Base-by-base conservation (phyloP, 1,284 basidiomycete species). In the Malassezia pachydermatis region DNA sequence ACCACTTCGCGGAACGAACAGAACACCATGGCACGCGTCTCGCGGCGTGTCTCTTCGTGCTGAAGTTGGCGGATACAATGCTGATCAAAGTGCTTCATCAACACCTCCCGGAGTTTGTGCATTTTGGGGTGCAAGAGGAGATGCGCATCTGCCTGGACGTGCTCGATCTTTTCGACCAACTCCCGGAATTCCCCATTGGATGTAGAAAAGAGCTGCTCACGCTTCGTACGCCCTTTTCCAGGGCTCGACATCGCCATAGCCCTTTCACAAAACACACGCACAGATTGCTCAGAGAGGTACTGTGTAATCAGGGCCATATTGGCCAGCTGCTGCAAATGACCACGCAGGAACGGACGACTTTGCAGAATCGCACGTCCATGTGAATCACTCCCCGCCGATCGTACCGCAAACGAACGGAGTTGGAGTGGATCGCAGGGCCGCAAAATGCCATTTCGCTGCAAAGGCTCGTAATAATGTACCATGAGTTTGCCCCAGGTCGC, bases 21-120 rank as follows among this genome's bases (percentile, higher is more conserved):
- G 67, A 98, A 99, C 1, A 99, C 85, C 86, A 98, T 99, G n/a
- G 84, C 86, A 52, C 84, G 79, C 0, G 88, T 87, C 14, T 57
- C 51, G 78, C 75, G 27, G 30, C 56, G 48, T 69, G 94, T 84
- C 30, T 85, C 79, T 7, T 89, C 75, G n/a, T n/a, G n/a, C n/a
- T n/a, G n/a, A n/a, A n/a, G n/a, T n/a, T n/a, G n/a, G n/a, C n/a
- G n/a, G n/a, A n/a, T n/a, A n/a, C n/a, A n/a, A n/a, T n/a, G n/a
- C 2, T 89, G 76, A 8, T 78, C 76, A 44, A 71, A 68, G 39
- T 71, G 69, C 7, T 57, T 48, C 20, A 48, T 35, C 11, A 71
- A 50, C 34, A 63, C 56, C 16, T 62, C 51, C 27, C 45, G 46
- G 13, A 95, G 77, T 54, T 79, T 83, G 30, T 85, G 84, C 82